Evolutionary conservation across 306 rosid genomes (phyloP).

Genomic region (Astragalus membranaceus): DNA sequence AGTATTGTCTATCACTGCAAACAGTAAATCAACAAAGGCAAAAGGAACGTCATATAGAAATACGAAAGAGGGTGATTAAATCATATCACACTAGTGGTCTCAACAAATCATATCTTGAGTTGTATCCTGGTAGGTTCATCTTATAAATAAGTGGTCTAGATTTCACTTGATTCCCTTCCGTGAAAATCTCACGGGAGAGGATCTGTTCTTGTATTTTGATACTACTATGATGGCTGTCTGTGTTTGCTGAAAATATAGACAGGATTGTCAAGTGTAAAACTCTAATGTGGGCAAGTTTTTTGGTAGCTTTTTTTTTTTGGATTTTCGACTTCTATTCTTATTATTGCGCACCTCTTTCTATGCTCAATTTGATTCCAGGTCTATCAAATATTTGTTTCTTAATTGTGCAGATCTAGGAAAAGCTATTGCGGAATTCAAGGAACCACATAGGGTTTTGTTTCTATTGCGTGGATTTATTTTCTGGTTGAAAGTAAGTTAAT

Average conservation of each 20-base stretch:
- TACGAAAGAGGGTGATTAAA: constrained; percentile 29
- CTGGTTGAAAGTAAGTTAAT: constrained; percentile 61
- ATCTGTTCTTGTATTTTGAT: not conserved
- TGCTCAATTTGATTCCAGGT: not conserved
- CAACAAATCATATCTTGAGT: constrained; percentile 44
- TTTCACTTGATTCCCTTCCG: no score
- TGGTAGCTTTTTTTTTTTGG: not conserved
- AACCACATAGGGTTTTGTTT: constrained; percentile 36
- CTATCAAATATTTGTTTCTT: constrained; percentile 11
- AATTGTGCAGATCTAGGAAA: constrained; percentile 43
- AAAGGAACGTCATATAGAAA: constrained; percentile 16
- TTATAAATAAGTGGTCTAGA: not conserved
- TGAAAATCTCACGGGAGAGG: no score
- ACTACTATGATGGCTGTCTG: not conserved
- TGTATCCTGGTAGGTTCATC: constrained; percentile 48
- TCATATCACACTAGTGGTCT: constrained; percentile 8
- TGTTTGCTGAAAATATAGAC: not conserved
- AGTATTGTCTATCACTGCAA: constrained; percentile 8
- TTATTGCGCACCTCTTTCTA: not conserved
- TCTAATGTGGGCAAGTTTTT: not conserved
- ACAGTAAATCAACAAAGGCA: constrained; percentile 13
- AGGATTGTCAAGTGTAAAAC: not conserved
- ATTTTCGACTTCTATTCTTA: not conserved
- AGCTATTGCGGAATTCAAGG: constrained; percentile 28
- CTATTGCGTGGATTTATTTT: constrained; percentile 71